phyloP scores from a whole-genome alignment of 2,329 filamentous ascomycete genomes.

The Ramularia collo-cygni region DNA sequence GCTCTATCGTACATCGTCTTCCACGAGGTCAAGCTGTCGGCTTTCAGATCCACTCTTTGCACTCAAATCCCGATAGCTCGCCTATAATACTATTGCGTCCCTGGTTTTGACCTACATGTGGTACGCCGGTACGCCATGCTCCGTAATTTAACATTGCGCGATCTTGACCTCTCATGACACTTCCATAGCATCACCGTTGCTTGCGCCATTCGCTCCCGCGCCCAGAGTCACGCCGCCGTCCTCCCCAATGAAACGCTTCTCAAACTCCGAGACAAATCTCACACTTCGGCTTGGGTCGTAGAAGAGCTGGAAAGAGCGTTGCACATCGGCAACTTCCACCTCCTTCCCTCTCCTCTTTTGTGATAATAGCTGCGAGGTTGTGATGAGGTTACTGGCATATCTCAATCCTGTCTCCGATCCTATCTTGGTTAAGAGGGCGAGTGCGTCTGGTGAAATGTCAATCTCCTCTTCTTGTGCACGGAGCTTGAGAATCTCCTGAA shows the following conservation, averaged over 20 bases:
- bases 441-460: conserved; percentile 79
- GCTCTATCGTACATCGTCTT: too few species aligned
- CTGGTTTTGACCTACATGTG: too few species aligned
- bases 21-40: too few species aligned
- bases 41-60: too few species aligned
- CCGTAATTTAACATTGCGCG: background rate
- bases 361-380: conserved; percentile 79
- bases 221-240: conserved; percentile 70
- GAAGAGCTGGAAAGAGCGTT: conserved; percentile 89
- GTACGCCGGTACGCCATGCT: too few species aligned
- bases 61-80: too few species aligned
- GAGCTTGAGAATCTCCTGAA: conserved; percentile 86
- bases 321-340: conserved; percentile 79
- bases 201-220: conserved; percentile 35
- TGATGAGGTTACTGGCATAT: conserved; percentile 97
- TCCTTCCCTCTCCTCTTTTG: conserved; percentile 81
- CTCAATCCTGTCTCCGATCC: conserved; percentile 84
- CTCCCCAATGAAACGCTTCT: conserved; percentile 88
- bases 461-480: conserved; percentile 94
- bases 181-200: conserved; percentile 52
- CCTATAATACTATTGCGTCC: too few species aligned
- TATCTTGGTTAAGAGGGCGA: conserved; percentile 92
- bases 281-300: conserved; percentile 84
- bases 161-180: conserved; percentile 43
- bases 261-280: conserved; percentile 81